A percentile compares a stretch with the other conserved stretches of the same genome.
These are phyloP conservation scores for Lathyrus aphaca DNA, from an alignment of 306 rosid genomes.

Conservation along the genomic window DNA sequence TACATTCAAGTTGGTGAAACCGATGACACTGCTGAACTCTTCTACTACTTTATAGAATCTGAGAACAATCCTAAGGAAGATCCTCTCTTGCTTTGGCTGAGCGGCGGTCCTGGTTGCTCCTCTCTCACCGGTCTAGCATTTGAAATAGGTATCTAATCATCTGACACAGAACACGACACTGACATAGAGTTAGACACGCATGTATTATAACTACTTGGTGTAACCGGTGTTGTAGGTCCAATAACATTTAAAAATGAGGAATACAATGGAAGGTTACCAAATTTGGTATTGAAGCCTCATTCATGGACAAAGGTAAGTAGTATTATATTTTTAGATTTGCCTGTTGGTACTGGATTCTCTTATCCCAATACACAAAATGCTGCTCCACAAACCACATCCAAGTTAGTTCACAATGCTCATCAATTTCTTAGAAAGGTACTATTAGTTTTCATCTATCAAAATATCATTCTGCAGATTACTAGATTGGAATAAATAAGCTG, in stretches of 20 bases:
- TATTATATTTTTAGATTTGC: constrained; percentile 26
- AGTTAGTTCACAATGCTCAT: neutral
- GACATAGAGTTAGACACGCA: too few relatives aligned
- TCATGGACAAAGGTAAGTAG: constrained; percentile 34
- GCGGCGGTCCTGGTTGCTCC: constrained; percentile 30
- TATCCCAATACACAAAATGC: constrained; percentile 19
- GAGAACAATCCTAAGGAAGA: constrained; percentile 12
- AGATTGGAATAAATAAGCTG: neutral
- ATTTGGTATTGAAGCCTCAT: neutral
- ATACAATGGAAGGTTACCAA: constrained; percentile 10
- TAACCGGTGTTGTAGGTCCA: constrained; percentile 12
- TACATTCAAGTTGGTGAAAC: constrained; percentile 4
- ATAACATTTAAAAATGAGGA: neutral
- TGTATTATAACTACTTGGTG: too few relatives aligned
- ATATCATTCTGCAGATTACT: neutral
- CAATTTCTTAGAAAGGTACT: constrained; percentile 23
- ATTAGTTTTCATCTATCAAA: neutral
- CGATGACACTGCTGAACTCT: neutral
- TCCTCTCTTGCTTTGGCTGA: constrained; percentile 27
- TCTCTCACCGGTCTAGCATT: neutral
- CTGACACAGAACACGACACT: too few relatives aligned
- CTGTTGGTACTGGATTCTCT: constrained; percentile 17
- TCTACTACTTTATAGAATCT: constrained; percentile 14
- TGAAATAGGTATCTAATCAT: constrained; percentile 27
- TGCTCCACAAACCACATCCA: constrained; percentile 1